Conservation (phyloP, 208 protist genomes). For the Trypanosoma conorhini region DNA sequence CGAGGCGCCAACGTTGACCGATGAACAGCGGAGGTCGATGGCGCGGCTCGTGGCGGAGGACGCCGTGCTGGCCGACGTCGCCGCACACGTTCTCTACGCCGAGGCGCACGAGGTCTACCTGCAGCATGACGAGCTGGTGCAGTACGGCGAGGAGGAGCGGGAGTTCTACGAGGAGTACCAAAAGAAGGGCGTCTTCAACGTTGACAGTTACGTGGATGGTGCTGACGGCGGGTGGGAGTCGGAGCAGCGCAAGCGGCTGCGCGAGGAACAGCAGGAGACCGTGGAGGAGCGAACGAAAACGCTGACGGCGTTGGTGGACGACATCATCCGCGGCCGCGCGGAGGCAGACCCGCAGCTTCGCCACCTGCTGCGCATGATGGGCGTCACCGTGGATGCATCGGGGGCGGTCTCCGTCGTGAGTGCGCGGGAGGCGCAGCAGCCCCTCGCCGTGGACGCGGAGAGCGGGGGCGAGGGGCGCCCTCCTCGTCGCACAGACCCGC, state of each 20-base stretch:
- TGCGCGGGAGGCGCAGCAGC: not conserved
- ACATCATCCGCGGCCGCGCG: constrained; percentile 48
- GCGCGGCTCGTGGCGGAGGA: constrained; percentile 19
- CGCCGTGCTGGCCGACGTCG: constrained; percentile 25
- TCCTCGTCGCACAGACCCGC: not conserved
- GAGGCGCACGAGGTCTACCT: constrained; percentile 68
- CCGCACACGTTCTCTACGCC: constrained; percentile 50
- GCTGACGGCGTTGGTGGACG: constrained; percentile 56
- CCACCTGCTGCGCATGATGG: constrained; percentile 62
- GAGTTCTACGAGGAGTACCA: constrained; percentile 61
- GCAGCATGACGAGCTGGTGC: constrained; percentile 51
- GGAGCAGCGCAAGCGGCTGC: constrained; percentile 20
- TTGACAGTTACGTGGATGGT: not conserved
- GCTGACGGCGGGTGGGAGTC: not conserved
- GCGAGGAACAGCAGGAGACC: constrained; percentile 30
- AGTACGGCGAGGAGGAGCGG: constrained; percentile 60
- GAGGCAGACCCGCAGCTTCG: constrained; percentile 42
- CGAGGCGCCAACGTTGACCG: constrained; percentile 13
- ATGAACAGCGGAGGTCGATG: constrained; percentile 18
- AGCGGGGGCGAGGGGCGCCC: not conserved
- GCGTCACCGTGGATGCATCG: constrained; percentile 40
- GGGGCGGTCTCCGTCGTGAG: not conserved
- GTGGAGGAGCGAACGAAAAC: constrained; percentile 42
- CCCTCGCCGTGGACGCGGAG: not conserved
- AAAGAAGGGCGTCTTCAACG: constrained; percentile 31